A percentile compares a stretch with the other conserved stretches of the same genome.
These are phyloP conservation scores for Rhizophagus prolifer DNA, from an alignment of 192 early-diverging fungal genomes.

Conservation along the genomic window DNA sequence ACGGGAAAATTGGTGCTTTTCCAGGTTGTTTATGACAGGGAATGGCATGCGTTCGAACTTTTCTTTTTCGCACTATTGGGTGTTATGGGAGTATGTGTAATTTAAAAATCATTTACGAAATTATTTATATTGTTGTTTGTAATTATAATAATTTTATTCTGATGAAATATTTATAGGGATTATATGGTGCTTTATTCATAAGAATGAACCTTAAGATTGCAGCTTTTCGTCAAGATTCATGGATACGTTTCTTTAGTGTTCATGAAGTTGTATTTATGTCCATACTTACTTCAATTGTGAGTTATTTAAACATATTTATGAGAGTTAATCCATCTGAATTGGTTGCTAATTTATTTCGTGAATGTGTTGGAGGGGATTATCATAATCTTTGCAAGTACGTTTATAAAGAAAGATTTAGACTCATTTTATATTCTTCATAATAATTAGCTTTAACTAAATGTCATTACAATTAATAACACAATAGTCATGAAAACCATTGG, in stretches of 20 bases:
- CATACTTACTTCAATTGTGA: conserved; percentile 67
- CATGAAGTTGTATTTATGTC: conserved; percentile 73
- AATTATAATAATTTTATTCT: not conserved
- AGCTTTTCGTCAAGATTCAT: conserved; percentile 71
- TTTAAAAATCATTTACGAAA: conserved; percentile 7
- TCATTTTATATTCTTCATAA: not conserved
- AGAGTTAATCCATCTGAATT: conserved; percentile 83
- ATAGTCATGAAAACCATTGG: conserved; percentile 42
- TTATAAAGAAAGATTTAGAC: not conserved
- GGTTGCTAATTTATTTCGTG: conserved; percentile 84
- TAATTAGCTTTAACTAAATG: conserved; percentile 4
- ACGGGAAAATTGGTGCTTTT: conserved; percentile 83
- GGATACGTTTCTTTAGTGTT: conserved; percentile 68
- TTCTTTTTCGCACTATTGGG: conserved; percentile 83
- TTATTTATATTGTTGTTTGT: not conserved
- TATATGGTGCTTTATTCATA: conserved; percentile 82
- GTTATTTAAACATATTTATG: conserved; percentile 82
- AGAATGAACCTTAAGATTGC: conserved; percentile 67
- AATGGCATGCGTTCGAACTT: conserved; percentile 93
- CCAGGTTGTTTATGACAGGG: conserved; percentile 84
- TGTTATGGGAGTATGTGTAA: conserved; percentile 63
- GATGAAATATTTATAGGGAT: conserved; percentile 53
- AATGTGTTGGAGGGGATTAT: conserved; percentile 67
- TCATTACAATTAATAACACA: not conserved
- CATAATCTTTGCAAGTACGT: conserved; percentile 60